phyloP scores from a whole-genome alignment of 2,329 filamentous ascomycete genomes.

The Fusarium decemcellulare region DNA sequence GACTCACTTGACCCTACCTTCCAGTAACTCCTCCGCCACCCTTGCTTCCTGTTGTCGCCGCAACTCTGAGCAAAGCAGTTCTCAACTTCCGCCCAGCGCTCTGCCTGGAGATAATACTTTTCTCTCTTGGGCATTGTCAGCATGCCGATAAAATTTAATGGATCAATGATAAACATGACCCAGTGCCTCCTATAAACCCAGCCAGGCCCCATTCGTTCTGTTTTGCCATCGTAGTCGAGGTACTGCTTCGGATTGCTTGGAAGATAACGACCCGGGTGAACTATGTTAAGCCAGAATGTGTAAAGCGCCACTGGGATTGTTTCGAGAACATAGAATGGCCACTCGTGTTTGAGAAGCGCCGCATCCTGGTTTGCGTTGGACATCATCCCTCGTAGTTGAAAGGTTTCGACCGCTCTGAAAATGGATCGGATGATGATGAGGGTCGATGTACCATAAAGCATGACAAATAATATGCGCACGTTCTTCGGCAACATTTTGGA shows the following conservation, averaged over 20 bases:
- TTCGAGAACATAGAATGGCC: slow-evolving; percentile 63
- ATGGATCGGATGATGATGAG: slow-evolving; percentile 43
- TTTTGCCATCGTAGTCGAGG: slow-evolving; percentile 56
- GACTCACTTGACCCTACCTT: no score
- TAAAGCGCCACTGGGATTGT: slow-evolving; percentile 59
- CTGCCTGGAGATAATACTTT: slow-evolving; percentile 33
- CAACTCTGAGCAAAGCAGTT: slow-evolving; percentile 38
- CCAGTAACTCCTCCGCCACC: no score
- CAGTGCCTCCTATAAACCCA: slow-evolving; percentile 42
- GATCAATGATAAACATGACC: slow-evolving; percentile 32
- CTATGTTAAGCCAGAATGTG: slow-evolving; percentile 57
- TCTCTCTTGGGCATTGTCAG: slow-evolving; percentile 40
- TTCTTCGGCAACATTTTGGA: slow-evolving; percentile 40
- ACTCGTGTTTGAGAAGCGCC: slow-evolving; percentile 58
- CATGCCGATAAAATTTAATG: slow-evolving; percentile 43
- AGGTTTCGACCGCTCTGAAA: slow-evolving; percentile 43
- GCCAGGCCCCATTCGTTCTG: slow-evolving; percentile 46
- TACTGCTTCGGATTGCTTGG: slow-evolving; percentile 56
- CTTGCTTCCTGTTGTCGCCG: no score
- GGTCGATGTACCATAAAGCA: slow-evolving; percentile 43
- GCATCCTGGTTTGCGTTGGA: slow-evolving; percentile 23
- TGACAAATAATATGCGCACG: slow-evolving; percentile 40
- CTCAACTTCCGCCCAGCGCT: slow-evolving; percentile 31
- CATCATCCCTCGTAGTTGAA: slow-evolving; percentile 30
- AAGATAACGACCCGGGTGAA: slow-evolving; percentile 58